Conservation (phyloP, 2,329 filamentous ascomycete genomes). For the Aureobasidium sp. region DNA sequence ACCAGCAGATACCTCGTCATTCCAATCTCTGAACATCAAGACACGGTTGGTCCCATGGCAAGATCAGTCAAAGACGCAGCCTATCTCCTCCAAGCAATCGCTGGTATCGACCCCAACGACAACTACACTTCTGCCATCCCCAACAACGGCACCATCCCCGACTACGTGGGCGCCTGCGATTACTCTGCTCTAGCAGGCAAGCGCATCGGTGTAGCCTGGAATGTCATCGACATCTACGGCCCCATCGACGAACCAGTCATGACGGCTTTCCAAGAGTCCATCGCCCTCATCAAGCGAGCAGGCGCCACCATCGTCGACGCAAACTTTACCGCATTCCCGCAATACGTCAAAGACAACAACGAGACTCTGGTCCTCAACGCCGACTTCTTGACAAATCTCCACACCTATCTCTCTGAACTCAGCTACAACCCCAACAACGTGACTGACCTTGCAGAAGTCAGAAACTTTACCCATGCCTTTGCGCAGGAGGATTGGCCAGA, state of each 20-base stretch:
- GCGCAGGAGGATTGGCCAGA: conserved; percentile 53
- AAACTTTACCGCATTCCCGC: conserved; percentile 49
- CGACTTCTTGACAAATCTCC: conserved; percentile 55
- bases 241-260: conserved; percentile 37
- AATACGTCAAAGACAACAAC: conserved; percentile 35
- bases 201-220: conserved; percentile 58
- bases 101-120: conserved; percentile 45
- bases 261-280: conserved; percentile 49
- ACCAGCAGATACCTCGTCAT: conserved; percentile 58
- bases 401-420: conserved; percentile 51
- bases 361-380: conserved; percentile 45
- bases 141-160: conserved; percentile 41
- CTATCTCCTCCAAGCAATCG: conserved; percentile 52
- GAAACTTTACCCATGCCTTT: conserved; percentile 49
- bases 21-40: conserved; percentile 54
- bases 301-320: conserved; percentile 56
- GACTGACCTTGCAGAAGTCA: conserved; percentile 44
- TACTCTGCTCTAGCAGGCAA: conserved; percentile 47
- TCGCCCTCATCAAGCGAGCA: conserved; percentile 46
- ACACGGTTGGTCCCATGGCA: conserved; percentile 52
- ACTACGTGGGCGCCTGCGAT: conserved; percentile 56
- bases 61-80: conserved; percentile 54
- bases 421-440: conserved; percentile 53
- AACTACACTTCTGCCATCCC: conserved; percentile 57
- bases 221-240: conserved; percentile 42